Base-by-base conservation (phyloP, 768 basidiomycete species). In the Tricholoma sp. region DNA sequence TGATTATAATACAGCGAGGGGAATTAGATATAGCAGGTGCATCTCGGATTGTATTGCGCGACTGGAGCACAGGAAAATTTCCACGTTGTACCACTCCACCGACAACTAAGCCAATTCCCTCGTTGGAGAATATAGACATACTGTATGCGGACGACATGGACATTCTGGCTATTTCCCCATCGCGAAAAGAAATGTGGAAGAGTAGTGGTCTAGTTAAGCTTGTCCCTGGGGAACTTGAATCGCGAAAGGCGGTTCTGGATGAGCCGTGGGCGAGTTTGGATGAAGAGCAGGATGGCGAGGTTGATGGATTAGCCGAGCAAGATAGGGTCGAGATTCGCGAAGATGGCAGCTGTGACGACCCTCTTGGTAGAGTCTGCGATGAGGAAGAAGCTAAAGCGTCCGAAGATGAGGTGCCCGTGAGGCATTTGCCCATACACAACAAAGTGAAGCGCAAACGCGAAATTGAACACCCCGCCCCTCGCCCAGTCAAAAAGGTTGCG, bases 11-110 rank as follows among this genome's bases (percentile, higher is more conserved):
- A 57, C 66, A 94, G 89, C 82, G 79, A 67, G 92, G 91, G 47
- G 78, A 80, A 22, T 72, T 84, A 10, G 93, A 96, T 68, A 71
- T 89, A 51, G 78, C 81, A 3, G 83, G 83, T 41, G 91, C 94
- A 4, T 86, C 89, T 12, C 85, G 89, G 19, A 77, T 88, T 57
- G 77, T 97, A 35, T 78, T 97, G 45, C 84, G 88, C 9, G 93
- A 96, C 72, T 97, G 94, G 94, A 83, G 78, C 58, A 79, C 77
- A 6, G 86, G 88, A 53, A 86, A 82, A 60, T 77, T 96, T 64
- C 79, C 83, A 22, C 82, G 88, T 58, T 94, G 89, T 72, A 84
- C 88, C 5, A 70, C 76, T 50, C 87, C 88, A 0, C 74, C 79
- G 2, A 47, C 70, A 0, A 50, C 7, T 6, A 43, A 61, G 2